Evolutionary conservation across 805 yeast species (phyloP), one percentile per base, ranked within the genome.

Genomic region (Hanseniaspora lindneri): DNA sequence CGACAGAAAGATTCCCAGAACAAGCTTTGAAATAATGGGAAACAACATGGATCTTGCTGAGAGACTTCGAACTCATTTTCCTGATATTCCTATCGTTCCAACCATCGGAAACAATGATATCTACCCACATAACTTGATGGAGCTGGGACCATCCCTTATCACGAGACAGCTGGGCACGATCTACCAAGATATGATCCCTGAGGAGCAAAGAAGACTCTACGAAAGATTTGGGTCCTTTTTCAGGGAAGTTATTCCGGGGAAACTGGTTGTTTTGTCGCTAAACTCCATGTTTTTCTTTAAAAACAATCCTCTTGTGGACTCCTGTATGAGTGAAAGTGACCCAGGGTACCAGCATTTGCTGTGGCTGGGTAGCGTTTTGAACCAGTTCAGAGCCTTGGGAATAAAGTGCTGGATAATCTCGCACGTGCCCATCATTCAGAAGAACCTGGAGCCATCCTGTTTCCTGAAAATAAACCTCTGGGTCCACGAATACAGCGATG

Each of bases 391-490:
- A 57, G 66, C 69, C 20, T 67, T 94, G 52, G 74, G 75, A 16
- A 79, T 85, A 76, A 85, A 85, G 65, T 94, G 82, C 16, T 86
- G 94, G 94, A 64, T 85, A 20, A 69, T 80, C 37, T 94, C 95
- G 4, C 95, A 85, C 66, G 94, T 86, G 14, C 95, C 95, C 3
- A 94, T 95, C 4, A 75, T 80, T 41, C 77, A 78, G 23, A 84
- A 84, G 61, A 85, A 85, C 60, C 76, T 74, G 52, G 94, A 85
- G 56, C 67, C 72, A 17, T 70, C 80, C 37, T 85, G 95, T 59
- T 77, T 75, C 54, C 69, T 85, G 43, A 84, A 84, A 61, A 80
- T 77, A 62, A 74, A 82, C 21, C 71, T 78, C n/a, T 85, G 94
- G 94, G 65, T 78, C 30, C 76, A 83, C 57, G 95, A 84, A 60